These are phyloP conservation scores for Sugiyamaella americana DNA, from an alignment of 805 yeast genomes.

Conservation along the genomic window DNA sequence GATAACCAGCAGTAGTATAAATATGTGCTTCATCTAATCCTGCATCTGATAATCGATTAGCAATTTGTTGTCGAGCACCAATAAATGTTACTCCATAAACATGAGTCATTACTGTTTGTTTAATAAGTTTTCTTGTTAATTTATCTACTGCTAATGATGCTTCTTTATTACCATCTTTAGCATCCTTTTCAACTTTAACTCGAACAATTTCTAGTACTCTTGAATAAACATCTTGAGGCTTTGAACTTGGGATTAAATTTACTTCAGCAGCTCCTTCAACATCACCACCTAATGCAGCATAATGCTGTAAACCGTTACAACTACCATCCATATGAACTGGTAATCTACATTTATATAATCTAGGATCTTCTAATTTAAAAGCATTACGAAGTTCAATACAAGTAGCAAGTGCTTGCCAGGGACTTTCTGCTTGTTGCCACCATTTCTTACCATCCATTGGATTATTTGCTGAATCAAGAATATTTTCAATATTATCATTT, in stretches of 20 bases:
- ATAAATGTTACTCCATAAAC: slow-evolving; percentile 94
- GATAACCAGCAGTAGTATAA: slow-evolving; percentile 50
- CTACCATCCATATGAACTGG: slow-evolving; percentile 66
- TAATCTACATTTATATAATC: slow-evolving; percentile 42
- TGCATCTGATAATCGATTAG: slow-evolving; percentile 61
- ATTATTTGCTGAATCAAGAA: slow-evolving; percentile 41
- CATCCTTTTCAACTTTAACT: slow-evolving; percentile 43
- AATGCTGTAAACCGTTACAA: slow-evolving; percentile 63
- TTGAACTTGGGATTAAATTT: slow-evolving; percentile 48
- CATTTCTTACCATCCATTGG: slow-evolving; percentile 44
- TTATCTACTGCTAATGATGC: slow-evolving; percentile 49
- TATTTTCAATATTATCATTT: slow-evolving; percentile 41
- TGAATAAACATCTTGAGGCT: slow-evolving; percentile 57
- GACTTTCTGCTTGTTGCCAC: slow-evolving; percentile 57
- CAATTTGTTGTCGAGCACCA: slow-evolving; percentile 88
- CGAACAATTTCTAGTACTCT: slow-evolving; percentile 49
- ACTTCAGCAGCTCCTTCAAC: slow-evolving; percentile 59
- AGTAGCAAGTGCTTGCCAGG: slow-evolving; percentile 57
- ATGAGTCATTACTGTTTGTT: slow-evolving; percentile 97
- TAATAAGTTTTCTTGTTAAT: slow-evolving; percentile 80
- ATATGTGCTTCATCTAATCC: slow-evolving; percentile 44
- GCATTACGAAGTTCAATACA: slow-evolving; percentile 52
- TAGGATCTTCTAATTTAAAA: slow-evolving; percentile 42
- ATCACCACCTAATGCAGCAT: slow-evolving; percentile 69
- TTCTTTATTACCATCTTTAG: slow-evolving; percentile 21